Evolutionary conservation across 345 rosid species (phyloP).

Genomic region (Moricandia arvensis): DNA sequence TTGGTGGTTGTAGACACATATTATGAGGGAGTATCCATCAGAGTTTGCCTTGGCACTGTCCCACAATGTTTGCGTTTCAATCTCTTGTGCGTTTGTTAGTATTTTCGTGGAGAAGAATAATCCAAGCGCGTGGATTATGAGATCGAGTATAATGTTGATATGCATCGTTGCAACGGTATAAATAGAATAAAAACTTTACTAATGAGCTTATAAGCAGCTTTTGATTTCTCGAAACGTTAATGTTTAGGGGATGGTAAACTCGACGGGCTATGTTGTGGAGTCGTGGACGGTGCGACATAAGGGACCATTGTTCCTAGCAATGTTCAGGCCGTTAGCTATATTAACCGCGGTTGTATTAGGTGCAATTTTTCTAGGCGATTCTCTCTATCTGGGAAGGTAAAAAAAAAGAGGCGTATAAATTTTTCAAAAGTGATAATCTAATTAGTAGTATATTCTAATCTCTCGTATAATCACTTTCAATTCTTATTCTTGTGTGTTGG

Average conservation of each 20-base stretch:
- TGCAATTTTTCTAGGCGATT: constrained; percentile 59
- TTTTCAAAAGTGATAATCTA: neutral
- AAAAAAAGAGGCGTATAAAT: neutral
- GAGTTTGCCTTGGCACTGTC: constrained; percentile 39
- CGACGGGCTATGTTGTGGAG: constrained; percentile 49
- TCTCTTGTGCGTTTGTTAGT: constrained; percentile 55
- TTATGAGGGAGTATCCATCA: constrained; percentile 33
- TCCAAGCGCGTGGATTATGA: constrained; percentile 61
- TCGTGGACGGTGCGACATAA: constrained; percentile 59
- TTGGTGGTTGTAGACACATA: constrained; percentile 25
- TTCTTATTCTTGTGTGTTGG: constrained; percentile 13
- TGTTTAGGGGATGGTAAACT: constrained; percentile 56
- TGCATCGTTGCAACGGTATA: constrained; percentile 59
- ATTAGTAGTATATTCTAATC: neutral
- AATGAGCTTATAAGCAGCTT: neutral
- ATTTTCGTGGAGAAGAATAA: constrained; percentile 48
- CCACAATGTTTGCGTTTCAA: constrained; percentile 57
- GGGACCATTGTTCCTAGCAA: constrained; percentile 68
- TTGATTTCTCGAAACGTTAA: constrained; percentile 7
- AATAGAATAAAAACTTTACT: neutral
- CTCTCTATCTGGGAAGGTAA: constrained; percentile 69
- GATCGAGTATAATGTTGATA: constrained; percentile 49
- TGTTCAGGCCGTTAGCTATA: constrained; percentile 69
- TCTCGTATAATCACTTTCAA: neutral
- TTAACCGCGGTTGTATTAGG: constrained; percentile 60